phyloP scores from a whole-genome alignment of 2,329 filamentous ascomycete species.

The Fusarium agapanthi region DNA sequence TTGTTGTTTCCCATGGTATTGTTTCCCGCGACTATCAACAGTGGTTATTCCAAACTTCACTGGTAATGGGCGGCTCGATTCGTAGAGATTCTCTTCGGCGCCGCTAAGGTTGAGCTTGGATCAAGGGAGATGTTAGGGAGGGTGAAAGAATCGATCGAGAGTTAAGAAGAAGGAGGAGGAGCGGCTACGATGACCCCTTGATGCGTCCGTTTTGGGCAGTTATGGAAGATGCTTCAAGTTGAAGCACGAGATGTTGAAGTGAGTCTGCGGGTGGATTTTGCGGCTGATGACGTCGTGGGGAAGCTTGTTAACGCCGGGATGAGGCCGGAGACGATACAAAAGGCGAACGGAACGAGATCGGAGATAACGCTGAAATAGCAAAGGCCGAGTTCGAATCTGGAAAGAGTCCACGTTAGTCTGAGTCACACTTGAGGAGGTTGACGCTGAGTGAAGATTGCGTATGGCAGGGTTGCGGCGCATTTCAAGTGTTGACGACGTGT shows the following conservation, averaged over 20 bases:
- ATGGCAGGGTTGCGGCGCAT: slow-evolving; percentile 37
- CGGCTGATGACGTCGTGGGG: slow-evolving; percentile 43
- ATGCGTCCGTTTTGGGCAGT: slow-evolving; percentile 60
- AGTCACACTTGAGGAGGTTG: slow-evolving; percentile 15
- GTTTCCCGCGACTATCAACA: slow-evolving; percentile 31
- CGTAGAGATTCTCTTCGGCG: slow-evolving; percentile 28
- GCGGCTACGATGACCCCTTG: slow-evolving; percentile 56
- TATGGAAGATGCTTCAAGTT: slow-evolving; percentile 43
- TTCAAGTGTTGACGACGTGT: slow-evolving; percentile 14
- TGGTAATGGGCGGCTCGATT: slow-evolving; percentile 39
- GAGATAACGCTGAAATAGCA: slow-evolving; percentile 35
- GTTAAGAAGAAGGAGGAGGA: slow-evolving; percentile 58
- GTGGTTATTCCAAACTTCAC: slow-evolving; percentile 44
- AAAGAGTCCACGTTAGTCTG: slow-evolving; percentile 36
- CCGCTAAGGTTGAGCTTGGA: slow-evolving; percentile 3
- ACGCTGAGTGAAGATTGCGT: slow-evolving; percentile 18
- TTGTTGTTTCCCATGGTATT: slow-evolving; percentile 76
- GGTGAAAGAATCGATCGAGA: slow-evolving; percentile 61
- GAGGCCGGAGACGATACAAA: slow-evolving; percentile 33
- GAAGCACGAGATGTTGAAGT: slow-evolving; percentile 34
- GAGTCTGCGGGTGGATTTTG: slow-evolving; percentile 35
- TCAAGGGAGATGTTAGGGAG: slow-evolving; percentile 55
- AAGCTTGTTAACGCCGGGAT: slow-evolving; percentile 38
- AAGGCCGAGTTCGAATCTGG: slow-evolving; percentile 35
- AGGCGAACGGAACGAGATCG: slow-evolving; percentile 31